Base-by-base conservation (phyloP, 805 yeast species). In the Metschnikowia bowlesiae region DNA sequence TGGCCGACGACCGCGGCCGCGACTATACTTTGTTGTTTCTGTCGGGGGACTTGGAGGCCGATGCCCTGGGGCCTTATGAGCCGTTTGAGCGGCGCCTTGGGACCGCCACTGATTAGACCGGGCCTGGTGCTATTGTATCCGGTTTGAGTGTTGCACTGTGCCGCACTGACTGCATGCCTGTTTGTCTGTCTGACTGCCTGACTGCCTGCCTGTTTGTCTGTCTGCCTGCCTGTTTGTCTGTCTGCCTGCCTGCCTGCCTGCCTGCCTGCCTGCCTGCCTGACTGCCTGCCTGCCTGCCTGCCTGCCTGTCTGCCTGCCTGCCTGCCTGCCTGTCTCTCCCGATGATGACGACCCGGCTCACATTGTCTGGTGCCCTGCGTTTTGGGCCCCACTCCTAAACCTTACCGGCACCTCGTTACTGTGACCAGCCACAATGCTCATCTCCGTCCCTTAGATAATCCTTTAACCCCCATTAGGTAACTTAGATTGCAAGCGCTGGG, bases 1-100 rank as follows among this genome's bases (percentile, higher is more conserved):
- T 84, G 2, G 71, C 73, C 47, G 76, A 71, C 39, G 58, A 70
- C 44, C 73, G 84, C 55, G 63, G 67, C 7, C 62, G 60, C 10
- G 49, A 62, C 30, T 71, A 71, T 52, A 49, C 50, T 10, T 68
- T 73, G 5, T 43, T 67, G 26, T 65, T 68, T 33, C 53, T 49
- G 45, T 9, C 6, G n/a, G 47, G 51, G 6, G 71, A 67, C 47
- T 48, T 54, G 44, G 70, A 68, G 51, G 47, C 47, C 43, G 47
- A 51, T 7, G 30, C 29, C 14, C 42, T 47, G n/a, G 47, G 29
- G 10, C 31, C 40, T 18, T 44, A 42, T 39, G 57, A 57, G 37
- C 48, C 55, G 1, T 57, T 57, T 37, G 57, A 53, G 32, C 48
- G 60, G 28, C 49, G 58, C 9, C 53, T 57, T 18, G 60, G 57